A percentile compares a stretch with the other conserved stretches of the same genome.
Evolutionary conservation across 805 yeast genomes (phyloP).

Genomic region (Starmera amethionina): DNA sequence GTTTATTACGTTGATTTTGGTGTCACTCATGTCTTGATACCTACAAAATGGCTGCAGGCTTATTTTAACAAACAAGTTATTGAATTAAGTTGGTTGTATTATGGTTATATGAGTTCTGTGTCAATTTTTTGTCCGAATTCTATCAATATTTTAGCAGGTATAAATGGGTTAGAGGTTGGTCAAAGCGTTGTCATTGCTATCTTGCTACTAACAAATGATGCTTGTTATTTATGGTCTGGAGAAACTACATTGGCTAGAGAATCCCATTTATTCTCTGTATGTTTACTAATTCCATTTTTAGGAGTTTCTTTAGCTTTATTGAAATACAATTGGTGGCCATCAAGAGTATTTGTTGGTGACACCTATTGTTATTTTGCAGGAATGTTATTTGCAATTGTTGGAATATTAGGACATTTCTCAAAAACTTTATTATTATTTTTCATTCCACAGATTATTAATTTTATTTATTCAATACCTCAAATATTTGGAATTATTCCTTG

Average conservation of each 20-base stretch:
- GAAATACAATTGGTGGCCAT: constrained; percentile 83
- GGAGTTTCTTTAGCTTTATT: constrained; percentile 76
- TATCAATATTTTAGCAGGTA: constrained; percentile 91
- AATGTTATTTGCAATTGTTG: constrained; percentile 96
- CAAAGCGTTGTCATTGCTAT: constrained; percentile 75
- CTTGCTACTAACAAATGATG: constrained; percentile 67
- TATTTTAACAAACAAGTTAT: constrained; percentile 32
- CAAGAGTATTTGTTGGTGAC: constrained; percentile 92
- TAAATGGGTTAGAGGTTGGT: constrained; percentile 94
- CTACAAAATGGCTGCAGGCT: constrained; percentile 44
- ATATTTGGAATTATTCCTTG: constrained; percentile 80
- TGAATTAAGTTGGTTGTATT: constrained; percentile 74
- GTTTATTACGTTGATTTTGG: constrained; percentile 94
- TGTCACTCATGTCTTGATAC: constrained; percentile 78
- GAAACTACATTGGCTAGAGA: constrained; percentile 49
- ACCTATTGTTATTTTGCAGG: constrained; percentile 98
- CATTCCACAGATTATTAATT: constrained; percentile 86
- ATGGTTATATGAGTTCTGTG: constrained; percentile 81
- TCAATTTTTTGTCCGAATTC: constrained; percentile 95
- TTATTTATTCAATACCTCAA: constrained; percentile 88
- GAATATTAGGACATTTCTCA: constrained; percentile 92
- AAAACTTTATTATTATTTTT: constrained; percentile 82
- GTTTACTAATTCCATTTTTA: constrained; percentile 73
- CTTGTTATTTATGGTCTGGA: constrained; percentile 49
- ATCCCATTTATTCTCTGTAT: constrained; percentile 74